phyloP scores from a whole-genome alignment of 371 early-diverging fungal species.

The Apophysomyces elegans region DNA sequence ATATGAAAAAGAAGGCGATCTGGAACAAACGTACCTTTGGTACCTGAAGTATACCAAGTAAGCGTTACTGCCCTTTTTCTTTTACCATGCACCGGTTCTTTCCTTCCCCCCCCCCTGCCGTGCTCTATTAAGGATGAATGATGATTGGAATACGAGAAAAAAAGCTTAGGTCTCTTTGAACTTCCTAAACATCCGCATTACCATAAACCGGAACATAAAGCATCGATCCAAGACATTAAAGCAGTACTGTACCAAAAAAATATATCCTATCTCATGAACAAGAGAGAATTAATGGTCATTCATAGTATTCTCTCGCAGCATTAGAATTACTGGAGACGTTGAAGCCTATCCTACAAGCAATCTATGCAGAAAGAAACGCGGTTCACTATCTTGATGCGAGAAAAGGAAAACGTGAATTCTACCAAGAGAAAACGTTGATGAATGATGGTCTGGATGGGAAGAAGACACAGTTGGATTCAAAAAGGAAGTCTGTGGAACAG shows the following conservation, averaged over 20 bases:
- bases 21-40: conserved; percentile 54
- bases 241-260: conserved; percentile 25
- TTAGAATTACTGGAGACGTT: conserved; percentile 50
- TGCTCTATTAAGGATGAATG: too few species aligned
- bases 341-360: conserved; percentile 38
- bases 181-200: conserved; percentile 59
- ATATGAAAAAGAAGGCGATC: conserved; percentile 55
- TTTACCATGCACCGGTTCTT: neutral
- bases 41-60: conserved; percentile 65
- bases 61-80: neutral
- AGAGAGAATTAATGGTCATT: neutral
- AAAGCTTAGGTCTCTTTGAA: conserved; percentile 57
- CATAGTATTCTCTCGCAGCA: conserved; percentile 52
- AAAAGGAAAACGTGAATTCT: too few species aligned
- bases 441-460: too few species aligned
- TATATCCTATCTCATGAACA: too few species aligned
- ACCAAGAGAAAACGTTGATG: too few species aligned
- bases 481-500: too few species aligned
- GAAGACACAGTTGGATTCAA: too few species aligned
- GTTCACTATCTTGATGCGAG: neutral
- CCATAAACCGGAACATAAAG: conserved; percentile 43
- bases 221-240: conserved; percentile 31
- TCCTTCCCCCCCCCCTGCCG: neutral
- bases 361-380: neutral
- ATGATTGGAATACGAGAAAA: too few species aligned